Evolutionary conservation across 768 basidiomycete genomes (phyloP), one percentile per base, ranked within the genome.

Genomic region (Mycena crocata): DNA sequence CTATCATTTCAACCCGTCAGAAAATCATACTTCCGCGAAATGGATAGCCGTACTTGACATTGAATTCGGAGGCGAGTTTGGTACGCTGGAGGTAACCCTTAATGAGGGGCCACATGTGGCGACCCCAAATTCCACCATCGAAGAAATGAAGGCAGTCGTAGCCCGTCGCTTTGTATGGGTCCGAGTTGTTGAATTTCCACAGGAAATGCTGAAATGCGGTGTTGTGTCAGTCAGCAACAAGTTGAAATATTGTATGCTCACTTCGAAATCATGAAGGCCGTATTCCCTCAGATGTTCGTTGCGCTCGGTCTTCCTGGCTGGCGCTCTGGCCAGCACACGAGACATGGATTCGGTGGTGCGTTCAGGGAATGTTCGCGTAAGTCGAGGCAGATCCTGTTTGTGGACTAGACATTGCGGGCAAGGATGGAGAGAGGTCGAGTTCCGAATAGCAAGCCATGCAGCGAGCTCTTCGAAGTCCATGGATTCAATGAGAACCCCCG

Each of bases 401-500:
- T 56, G 50, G 15, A 69, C 63, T 5, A 65, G 49, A 39, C 68
- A 69, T 45, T 58, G 40, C 6, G 68, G 68, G 48, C 68, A 66
- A 5, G 68, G 64, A 66, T 65, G 59, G 10, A 48, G 24, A 4
- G 64, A 51, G 3, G 19, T 26, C 15, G 63, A 64, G 30, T 64
- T 61, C 1, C 45, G 51, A 32, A 64, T 49, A 8, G 57, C 68
- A 26, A 61, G 42, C 62, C 62, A 69, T 2, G 62, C 59, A 2
- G 58, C 62, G 15, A 65, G 12, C 49, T 69, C 68, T 40, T 69
- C 59, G 24, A 64, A 57, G 28, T 69, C 64, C 63, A 69, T 64
- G 5, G 63, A 69, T 32, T 69, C 68, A 21, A 69, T 65, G 32
- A 55, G 57, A 50, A 69, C 45, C 3, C 68, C 64, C 0, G 68